Conservation (phyloP, 2,329 filamentous ascomycete species). For the Xylaria sp. region DNA sequence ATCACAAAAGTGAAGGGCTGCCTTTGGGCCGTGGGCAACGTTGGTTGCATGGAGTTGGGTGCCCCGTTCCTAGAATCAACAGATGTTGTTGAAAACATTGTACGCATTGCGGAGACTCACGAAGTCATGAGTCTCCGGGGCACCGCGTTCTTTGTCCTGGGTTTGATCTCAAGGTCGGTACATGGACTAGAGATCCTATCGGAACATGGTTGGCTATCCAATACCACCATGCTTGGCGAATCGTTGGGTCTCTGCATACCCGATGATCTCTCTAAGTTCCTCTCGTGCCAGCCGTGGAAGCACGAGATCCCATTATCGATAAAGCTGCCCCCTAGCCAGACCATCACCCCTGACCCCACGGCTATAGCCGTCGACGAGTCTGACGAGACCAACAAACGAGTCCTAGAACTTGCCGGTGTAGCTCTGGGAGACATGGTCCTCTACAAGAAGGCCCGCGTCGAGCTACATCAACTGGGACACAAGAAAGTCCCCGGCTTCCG, state of each 20-base stretch:
- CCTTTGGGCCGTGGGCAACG: constrained; percentile 95
- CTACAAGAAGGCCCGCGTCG: constrained; percentile 77
- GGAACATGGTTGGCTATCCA: constrained; percentile 89
- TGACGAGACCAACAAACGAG: constrained; percentile 63
- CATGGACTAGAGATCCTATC: constrained; percentile 89
- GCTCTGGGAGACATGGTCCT: constrained; percentile 92
- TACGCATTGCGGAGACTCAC: constrained; percentile 80
- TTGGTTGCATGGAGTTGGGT: constrained; percentile 95
- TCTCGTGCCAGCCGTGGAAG: constrained; percentile 62
- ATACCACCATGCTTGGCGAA: constrained; percentile 73
- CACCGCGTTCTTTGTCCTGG: constrained; percentile 93
- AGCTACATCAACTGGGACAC: constrained; percentile 71
- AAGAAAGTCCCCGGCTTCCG: constrained; percentile 70
- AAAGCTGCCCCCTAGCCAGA: constrained; percentile 45
- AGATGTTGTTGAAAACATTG: constrained; percentile 81
- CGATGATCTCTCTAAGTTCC: constrained; percentile 67
- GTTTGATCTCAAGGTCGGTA: constrained; percentile 83
- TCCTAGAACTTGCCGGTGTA: constrained; percentile 70
- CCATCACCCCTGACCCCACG: constrained; percentile 45
- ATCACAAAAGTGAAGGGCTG: constrained; percentile 94
- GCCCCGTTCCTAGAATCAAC: constrained; percentile 88
- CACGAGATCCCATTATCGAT: constrained; percentile 46
- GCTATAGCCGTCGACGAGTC: constrained; percentile 54
- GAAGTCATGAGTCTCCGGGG: constrained; percentile 89
- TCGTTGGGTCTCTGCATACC: constrained; percentile 87